A percentile compares a stretch with the other conserved stretches of the same genome.
These are phyloP conservation scores for Trichosanthes truncata DNA, from an alignment of 306 rosid species.

Conservation along the genomic window DNA sequence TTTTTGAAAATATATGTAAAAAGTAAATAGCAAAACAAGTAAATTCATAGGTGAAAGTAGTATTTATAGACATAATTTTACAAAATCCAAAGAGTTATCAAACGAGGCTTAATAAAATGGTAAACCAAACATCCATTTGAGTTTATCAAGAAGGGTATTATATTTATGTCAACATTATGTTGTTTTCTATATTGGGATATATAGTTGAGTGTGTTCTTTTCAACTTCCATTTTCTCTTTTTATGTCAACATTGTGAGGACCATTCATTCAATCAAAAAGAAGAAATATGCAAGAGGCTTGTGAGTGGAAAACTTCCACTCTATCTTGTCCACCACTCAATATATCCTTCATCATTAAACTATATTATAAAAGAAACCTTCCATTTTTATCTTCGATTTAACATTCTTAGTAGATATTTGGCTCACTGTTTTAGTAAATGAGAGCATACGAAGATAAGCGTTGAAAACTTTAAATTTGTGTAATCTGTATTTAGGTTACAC, in stretches of 20 bases:
- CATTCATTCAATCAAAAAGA: not conserved
- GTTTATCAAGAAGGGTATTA: too few species aligned
- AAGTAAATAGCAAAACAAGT: too few species aligned
- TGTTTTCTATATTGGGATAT: too few species aligned
- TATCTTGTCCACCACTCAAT: not conserved
- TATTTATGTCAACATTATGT: not conserved
- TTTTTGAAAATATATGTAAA: too few species aligned
- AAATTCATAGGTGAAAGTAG: too few species aligned
- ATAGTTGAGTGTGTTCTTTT: not conserved
- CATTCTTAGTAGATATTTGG: too few species aligned
- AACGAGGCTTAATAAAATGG: not conserved
- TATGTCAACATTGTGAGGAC: not conserved
- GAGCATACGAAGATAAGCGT: too few species aligned
- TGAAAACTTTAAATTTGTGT: too few species aligned
- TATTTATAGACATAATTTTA: too few species aligned
- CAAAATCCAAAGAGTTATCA: too few species aligned
- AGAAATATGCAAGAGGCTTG: not conserved
- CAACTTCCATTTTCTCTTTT: not conserved
- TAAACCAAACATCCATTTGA: not conserved
- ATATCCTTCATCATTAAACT: not conserved
- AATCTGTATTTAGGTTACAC: too few species aligned
- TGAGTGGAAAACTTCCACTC: not conserved
- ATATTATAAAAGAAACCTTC: not conserved
- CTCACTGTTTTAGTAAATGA: too few species aligned
- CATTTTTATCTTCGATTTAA: not conserved